Conservation (phyloP, 176 grass and related monocot genomes). For the Melocanna baccifera region DNA sequence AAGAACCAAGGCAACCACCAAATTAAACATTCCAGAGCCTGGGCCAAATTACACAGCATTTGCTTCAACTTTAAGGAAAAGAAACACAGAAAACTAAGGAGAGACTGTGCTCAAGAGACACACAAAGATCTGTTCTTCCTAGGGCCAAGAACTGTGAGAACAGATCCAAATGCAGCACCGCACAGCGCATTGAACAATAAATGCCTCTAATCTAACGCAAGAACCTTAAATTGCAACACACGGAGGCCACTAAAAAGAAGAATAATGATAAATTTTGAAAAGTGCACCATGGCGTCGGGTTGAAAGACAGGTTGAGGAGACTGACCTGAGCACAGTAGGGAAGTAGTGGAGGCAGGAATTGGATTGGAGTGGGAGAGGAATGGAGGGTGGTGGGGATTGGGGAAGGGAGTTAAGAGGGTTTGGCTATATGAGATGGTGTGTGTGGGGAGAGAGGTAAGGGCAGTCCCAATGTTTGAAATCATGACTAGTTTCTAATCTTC, state of each 20-base stretch:
- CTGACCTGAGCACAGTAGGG: slow-evolving; percentile 57
- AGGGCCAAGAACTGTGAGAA: slow-evolving; percentile 24
- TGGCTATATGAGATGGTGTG: slow-evolving; percentile 46
- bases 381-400: background rate
- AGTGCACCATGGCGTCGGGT: background rate
- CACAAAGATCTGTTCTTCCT: slow-evolving; percentile 35
- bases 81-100: slow-evolving; percentile 12
- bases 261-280: background rate
- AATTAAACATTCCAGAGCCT: background rate
- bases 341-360: slow-evolving; percentile 31
- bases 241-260: background rate
- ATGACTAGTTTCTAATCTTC: too few species aligned
- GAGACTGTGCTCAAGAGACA: background rate
- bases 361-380: slow-evolving; percentile 4
- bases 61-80: slow-evolving; percentile 44
- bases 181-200: background rate
- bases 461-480: too few species aligned
- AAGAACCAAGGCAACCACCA: background rate
- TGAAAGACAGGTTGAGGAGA: slow-evolving; percentile 15
- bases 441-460: slow-evolving; percentile 3
- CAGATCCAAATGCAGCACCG: slow-evolving; percentile 44
- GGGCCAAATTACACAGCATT: background rate
- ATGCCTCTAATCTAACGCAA: background rate
- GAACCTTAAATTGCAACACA: background rate
- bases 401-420: background rate